phyloP scores from a whole-genome alignment of 2,329 filamentous ascomycete genomes.

The Pseudocercospora pini-densiflorae region DNA sequence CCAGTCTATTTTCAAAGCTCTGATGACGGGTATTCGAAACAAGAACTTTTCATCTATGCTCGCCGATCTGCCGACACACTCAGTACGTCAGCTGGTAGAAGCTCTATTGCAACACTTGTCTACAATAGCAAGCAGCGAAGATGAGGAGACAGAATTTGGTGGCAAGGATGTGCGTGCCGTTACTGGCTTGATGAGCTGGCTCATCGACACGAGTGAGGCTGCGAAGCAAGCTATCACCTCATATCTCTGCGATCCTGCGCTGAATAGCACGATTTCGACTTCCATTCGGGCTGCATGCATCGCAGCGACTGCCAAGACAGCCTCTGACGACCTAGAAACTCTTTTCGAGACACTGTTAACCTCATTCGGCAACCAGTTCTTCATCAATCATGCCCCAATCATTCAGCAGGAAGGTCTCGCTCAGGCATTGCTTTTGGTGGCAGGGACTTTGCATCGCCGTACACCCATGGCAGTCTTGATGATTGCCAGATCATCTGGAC shows the following conservation, averaged over 20 bases:
- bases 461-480: conserved; percentile 69
- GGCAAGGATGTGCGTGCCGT: conserved; percentile 15
- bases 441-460: conserved; percentile 73
- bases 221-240: conserved; percentile 28
- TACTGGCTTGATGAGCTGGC: conserved; percentile 20
- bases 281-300: conserved; percentile 35
- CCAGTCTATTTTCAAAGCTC: conserved; percentile 24
- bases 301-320: conserved; percentile 29
- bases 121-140: not conserved
- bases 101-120: conserved; percentile 40
- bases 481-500: conserved; percentile 71
- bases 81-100: conserved; percentile 50
- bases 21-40: conserved; percentile 18
- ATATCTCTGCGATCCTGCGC: conserved; percentile 31
- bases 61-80: conserved; percentile 23
- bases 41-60: conserved; percentile 9
- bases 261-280: conserved; percentile 29
- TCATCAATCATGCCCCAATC: conserved; percentile 82
- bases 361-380: conserved; percentile 83
- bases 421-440: conserved; percentile 76
- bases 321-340: conserved; percentile 48
- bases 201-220: conserved; percentile 24
- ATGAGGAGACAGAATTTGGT: not conserved
- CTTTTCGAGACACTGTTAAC: conserved; percentile 71
- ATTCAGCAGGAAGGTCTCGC: conserved; percentile 87